phyloP scores from a whole-genome alignment of 1,284 basidiomycete species.

The Anthracocystis walkeri region DNA sequence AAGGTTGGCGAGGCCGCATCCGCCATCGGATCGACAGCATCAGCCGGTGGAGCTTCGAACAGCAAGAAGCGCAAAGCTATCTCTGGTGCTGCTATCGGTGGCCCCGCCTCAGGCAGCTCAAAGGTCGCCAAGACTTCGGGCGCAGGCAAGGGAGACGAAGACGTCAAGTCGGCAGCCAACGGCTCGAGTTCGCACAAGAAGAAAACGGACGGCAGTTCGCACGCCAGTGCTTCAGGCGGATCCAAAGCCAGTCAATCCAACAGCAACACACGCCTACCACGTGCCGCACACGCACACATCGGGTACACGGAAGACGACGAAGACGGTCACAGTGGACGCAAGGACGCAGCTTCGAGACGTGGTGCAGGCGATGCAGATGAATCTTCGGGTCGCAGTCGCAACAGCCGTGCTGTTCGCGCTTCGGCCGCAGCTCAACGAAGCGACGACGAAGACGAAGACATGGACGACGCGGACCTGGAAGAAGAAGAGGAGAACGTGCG shows the following conservation, averaged over 20 bases:
- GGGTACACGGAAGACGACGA: slow-evolving; percentile 49
- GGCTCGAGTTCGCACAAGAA: slow-evolving; percentile 42
- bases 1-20: slow-evolving; percentile 31
- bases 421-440: slow-evolving; percentile 35
- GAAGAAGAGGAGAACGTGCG: slow-evolving; percentile 32
- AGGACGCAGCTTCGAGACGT: slow-evolving; percentile 24
- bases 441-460: slow-evolving; percentile 48
- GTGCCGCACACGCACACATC: slow-evolving; percentile 46
- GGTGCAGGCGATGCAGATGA: slow-evolving; percentile 29
- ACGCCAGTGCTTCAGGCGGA: slow-evolving; percentile 11
- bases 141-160: slow-evolving; percentile 43
- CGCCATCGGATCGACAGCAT: slow-evolving; percentile 22
- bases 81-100: slow-evolving; percentile 25
- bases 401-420: slow-evolving; percentile 33
- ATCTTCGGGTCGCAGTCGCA: slow-evolving; percentile 25
- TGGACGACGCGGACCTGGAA: slow-evolving; percentile 38
- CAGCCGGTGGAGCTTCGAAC: slow-evolving; percentile 14
- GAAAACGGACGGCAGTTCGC: slow-evolving; percentile 25
- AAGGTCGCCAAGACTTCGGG: slow-evolving; percentile 41
- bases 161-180: slow-evolving; percentile 47
- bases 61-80: slow-evolving; percentile 53
- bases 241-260: slow-evolving; percentile 24
- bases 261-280: slow-evolving; percentile 47
- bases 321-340: slow-evolving; percentile 33
- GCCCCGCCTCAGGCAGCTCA: slow-evolving; percentile 11